A percentile compares a stretch with the other conserved stretches of the same genome.
Conservation (phyloP, 1,139 yeast genomes). For the Meyerozyma elateridarum region DNA sequence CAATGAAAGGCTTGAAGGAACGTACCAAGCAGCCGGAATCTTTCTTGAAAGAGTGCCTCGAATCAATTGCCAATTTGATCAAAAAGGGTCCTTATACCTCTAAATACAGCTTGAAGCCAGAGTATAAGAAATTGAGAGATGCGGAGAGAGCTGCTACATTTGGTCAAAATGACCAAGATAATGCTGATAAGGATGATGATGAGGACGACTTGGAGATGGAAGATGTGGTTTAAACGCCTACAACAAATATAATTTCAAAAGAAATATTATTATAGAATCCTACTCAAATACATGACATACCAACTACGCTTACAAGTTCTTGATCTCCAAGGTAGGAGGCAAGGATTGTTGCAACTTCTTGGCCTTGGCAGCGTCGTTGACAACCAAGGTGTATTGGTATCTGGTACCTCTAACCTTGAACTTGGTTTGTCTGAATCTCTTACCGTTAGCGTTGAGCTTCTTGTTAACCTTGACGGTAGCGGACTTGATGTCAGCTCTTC, state of each 20-base stretch:
- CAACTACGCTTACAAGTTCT: slow-evolving; percentile 47
- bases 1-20: slow-evolving; percentile 88
- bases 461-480: slow-evolving; percentile 90
- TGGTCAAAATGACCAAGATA: slow-evolving; percentile 35
- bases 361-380: slow-evolving; percentile 96
- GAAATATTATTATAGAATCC: slow-evolving; percentile 4
- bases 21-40: slow-evolving; percentile 95
- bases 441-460: slow-evolving; percentile 82
- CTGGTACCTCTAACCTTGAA: slow-evolving; percentile 98
- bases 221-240: slow-evolving; percentile 26
- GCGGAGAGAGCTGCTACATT: slow-evolving; percentile 67
- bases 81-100: slow-evolving; percentile 96
- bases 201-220: slow-evolving; percentile 44
- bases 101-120: slow-evolving; percentile 85
- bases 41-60: slow-evolving; percentile 85
- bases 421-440: slow-evolving; percentile 88
- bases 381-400: slow-evolving; percentile 92
- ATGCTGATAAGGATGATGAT: slow-evolving; percentile 45
- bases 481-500: slow-evolving; percentile 92
- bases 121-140: slow-evolving; percentile 76
- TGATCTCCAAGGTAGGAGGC: slow-evolving; percentile 89
- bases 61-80: slow-evolving; percentile 81
- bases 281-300: slow-evolving; percentile 4
- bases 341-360: slow-evolving; percentile 97
- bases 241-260: slow-evolving; percentile 1